Conservation (phyloP, 179 eudicot species). For the Corrigiola litoralis region DNA sequence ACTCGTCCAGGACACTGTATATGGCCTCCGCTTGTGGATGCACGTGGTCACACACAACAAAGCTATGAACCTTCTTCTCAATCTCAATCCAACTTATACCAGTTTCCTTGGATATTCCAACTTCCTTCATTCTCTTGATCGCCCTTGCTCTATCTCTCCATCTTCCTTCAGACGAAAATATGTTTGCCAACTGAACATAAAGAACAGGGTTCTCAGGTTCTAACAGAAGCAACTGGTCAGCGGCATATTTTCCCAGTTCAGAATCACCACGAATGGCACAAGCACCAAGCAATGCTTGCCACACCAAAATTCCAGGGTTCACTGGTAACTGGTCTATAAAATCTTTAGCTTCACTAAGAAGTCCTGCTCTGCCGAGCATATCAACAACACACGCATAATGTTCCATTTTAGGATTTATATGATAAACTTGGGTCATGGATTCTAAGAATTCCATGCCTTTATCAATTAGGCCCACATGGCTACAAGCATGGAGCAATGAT, state of each 20-base stretch:
- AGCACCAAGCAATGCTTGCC: conserved; percentile 86
- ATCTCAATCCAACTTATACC: conserved; percentile 87
- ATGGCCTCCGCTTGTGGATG: conserved; percentile 47
- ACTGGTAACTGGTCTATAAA: conserved; percentile 53
- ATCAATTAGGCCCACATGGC: conserved; percentile 71
- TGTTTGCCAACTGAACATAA: conserved; percentile 64
- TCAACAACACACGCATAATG: conserved; percentile 87
- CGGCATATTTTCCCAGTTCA: conserved; percentile 66
- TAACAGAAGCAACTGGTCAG: conserved; percentile 44
- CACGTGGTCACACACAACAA: conserved; percentile 70
- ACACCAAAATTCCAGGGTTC: conserved; percentile 55
- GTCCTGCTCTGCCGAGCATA: conserved; percentile 83
- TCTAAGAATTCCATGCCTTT: conserved; percentile 72
- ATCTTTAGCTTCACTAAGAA: conserved; percentile 51
- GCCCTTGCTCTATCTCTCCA: conserved; percentile 74
- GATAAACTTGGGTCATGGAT: conserved; percentile 50
- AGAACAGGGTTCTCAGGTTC: conserved; percentile 60
- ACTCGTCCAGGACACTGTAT: conserved; percentile 31
- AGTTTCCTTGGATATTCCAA: conserved; percentile 56
- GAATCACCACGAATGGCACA: conserved; percentile 62
- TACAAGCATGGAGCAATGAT: conserved; percentile 84
- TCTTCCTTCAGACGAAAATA: conserved; percentile 57
- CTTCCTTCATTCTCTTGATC: conserved; percentile 65
- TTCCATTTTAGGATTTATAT: conserved; percentile 69
- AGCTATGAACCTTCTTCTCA: conserved; percentile 60